Evolutionary conservation across 129 eudicot species (phyloP).

Genomic region (Flaveria linearis): DNA sequence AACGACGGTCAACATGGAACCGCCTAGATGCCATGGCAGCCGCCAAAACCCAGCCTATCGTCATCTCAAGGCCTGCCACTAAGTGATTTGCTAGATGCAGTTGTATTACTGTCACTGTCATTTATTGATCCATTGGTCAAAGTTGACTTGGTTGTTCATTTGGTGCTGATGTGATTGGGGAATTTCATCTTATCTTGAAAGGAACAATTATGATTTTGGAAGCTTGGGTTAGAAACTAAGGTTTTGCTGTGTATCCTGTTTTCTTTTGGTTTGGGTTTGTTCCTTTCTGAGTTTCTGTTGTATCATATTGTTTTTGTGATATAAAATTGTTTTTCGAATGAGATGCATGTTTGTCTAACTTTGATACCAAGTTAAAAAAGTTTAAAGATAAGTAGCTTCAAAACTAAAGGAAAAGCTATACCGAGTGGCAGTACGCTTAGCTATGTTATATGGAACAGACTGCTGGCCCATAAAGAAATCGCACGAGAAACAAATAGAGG

Average conservation of each 20-base stretch:
- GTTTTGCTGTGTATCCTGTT: constrained; percentile 16
- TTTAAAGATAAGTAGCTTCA: no score
- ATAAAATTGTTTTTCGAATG: constrained; percentile 23
- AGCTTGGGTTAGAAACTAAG: constrained; percentile 14
- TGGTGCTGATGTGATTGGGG: not conserved
- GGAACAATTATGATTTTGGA: not conserved
- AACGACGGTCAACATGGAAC: constrained; percentile 46
- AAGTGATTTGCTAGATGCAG: constrained; percentile 26
- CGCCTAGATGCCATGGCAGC: constrained; percentile 54
- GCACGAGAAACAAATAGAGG: no score
- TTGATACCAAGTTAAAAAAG: no score
- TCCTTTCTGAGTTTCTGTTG: not conserved
- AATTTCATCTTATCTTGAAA: not conserved
- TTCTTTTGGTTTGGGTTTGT: constrained; percentile 14
- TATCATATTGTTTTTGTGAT: constrained; percentile 28
- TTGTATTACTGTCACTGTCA: constrained; percentile 19
- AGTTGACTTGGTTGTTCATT: constrained; percentile 22
- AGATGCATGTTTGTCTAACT: not conserved
- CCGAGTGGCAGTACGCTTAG: no score
- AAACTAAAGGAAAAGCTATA: no score
- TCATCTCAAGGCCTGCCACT: constrained; percentile 38
- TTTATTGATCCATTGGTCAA: constrained; percentile 5
- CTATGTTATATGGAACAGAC: no score
- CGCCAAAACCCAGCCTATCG: constrained; percentile 32
- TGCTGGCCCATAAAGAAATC: no score